phyloP scores from a whole-genome alignment of 2,329 filamentous ascomycete species.

The Exserohilum turcica region DNA sequence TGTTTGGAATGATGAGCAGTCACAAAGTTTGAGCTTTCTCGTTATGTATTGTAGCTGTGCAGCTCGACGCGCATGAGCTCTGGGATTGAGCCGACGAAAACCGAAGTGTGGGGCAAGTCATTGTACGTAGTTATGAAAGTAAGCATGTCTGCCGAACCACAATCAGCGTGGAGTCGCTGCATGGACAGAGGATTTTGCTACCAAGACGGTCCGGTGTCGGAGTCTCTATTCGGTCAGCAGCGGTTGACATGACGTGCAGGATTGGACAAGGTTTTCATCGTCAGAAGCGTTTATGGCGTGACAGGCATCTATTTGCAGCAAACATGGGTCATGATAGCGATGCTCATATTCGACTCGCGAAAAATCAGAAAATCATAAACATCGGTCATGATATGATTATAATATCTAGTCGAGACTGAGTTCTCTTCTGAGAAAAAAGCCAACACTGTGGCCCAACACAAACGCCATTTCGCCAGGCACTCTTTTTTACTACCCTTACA shows the following conservation, averaged over 20 bases:
- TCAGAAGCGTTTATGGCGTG: conserved; percentile 1
- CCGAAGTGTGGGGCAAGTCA: conserved; percentile 30
- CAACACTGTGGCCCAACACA: background rate
- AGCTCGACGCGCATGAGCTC: conserved; percentile 22
- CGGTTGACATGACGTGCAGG: conserved; percentile 15
- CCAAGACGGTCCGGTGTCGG: conserved; percentile 26
- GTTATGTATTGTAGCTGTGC: conserved; percentile 31
- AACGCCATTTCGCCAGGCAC: conserved; percentile 20
- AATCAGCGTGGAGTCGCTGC: conserved; percentile 10
- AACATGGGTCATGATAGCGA: background rate
- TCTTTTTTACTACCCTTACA: conserved; percentile 18
- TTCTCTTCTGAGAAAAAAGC: conserved; percentile 8
- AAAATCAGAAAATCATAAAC: too few species aligned
- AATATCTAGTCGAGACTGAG: conserved; percentile 14
- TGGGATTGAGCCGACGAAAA: conserved; percentile 29
- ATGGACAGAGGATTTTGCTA: conserved; percentile 8
- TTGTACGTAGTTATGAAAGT: conserved; percentile 9
- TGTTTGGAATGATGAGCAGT: background rate
- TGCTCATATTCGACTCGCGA: too few species aligned
- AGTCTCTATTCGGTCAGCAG: conserved; percentile 24
- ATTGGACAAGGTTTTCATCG: conserved; percentile 11
- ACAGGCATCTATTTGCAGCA: too few species aligned
- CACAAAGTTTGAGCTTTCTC: conserved; percentile 7
- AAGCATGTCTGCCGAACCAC: conserved; percentile 12
- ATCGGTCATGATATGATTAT: background rate